Base-by-base conservation (phyloP, 768 basidiomycete genomes). In the Suillus tomentosus region DNA sequence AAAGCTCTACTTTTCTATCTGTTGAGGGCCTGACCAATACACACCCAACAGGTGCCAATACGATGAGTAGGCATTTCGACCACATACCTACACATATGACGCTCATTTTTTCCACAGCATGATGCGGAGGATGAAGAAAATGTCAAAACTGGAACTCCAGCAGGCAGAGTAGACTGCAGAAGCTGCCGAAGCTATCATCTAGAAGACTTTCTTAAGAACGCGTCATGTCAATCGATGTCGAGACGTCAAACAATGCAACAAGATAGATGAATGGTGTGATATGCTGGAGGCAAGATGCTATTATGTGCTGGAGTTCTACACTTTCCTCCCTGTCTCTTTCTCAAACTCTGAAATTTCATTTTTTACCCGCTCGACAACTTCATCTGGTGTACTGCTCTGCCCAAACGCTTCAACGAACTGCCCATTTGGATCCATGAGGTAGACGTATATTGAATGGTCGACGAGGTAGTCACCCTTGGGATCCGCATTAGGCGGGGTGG, bases 401-500 rank as follows among this genome's bases (percentile, higher is more conserved):
- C 97, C 97, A 75, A 98, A 98, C 1, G 97, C 97, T 66, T 99
- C 95, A 0, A 98, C 93, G 69, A 99, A 99, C 72, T 90, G 83
- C 2, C 96, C 97, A 5, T 87, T 77, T 2, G 97, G 96, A 71
- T 98, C 95, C 95, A 99, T 97, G 42, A 99, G 85, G 78, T 99
- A 99, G 69, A 99, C 92, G 78, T 95, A 98, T 75, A 97, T 96
- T 48, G 92, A 95, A 76, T 92, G 91, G 78, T 99, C 97, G 40
- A 99, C 97, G 51, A 99, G 87, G 75, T 99, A 99, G 79, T 99
- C 97, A 58, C 95, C 96, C 10, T 84, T 86, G 17, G 90, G 86
- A 70, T 94, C 89, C 2, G 95, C 91, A 70, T 92, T 79, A 11
- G 94, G 94, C 2, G 93, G 93, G 5, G 96, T 98, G 7, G 95